Conservation (phyloP, 331 rosid species). For the Phaseolus coccineus region DNA sequence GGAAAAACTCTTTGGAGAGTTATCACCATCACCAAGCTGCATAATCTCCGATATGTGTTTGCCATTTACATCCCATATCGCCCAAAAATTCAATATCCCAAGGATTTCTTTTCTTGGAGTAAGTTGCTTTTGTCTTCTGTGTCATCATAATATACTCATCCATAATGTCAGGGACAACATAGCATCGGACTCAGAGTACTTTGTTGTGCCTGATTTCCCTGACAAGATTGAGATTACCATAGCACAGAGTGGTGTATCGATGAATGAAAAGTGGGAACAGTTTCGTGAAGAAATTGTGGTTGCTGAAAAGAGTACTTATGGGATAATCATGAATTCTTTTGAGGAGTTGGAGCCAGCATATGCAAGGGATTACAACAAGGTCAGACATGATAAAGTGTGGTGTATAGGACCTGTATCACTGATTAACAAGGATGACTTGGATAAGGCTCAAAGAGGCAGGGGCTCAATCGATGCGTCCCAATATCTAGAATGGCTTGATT, state of each 20-base stretch:
- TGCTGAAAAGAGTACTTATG: conserved; percentile 50
- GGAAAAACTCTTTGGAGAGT: conserved; percentile 44
- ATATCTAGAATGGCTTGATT: conserved; percentile 65
- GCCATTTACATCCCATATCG: conserved; percentile 60
- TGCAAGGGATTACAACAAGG: conserved; percentile 41
- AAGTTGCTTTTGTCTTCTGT: conserved; percentile 34
- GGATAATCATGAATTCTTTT: conserved; percentile 55
- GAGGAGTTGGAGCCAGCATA: conserved; percentile 57
- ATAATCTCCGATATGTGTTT: conserved; percentile 59
- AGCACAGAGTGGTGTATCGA: conserved; percentile 15
- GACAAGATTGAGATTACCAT: conserved; percentile 49
- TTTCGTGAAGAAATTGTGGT: background rate
- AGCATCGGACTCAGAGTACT: conserved; percentile 42
- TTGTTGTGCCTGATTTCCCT: conserved; percentile 56
- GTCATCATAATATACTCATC: background rate
- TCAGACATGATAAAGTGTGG: conserved; percentile 45
- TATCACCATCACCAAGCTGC: conserved; percentile 59
- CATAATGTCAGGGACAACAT: conserved; percentile 35
- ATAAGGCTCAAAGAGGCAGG: conserved; percentile 59
- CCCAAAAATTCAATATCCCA: conserved; percentile 57
- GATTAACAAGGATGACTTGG: conserved; percentile 44
- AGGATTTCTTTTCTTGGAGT: conserved; percentile 53
- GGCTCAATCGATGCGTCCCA: conserved; percentile 37
- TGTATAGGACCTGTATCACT: conserved; percentile 61
- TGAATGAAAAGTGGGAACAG: background rate